A percentile compares a stretch with the other conserved stretches of the same genome.
Evolutionary conservation across 192 early-diverging fungal genomes (phyloP).

Genomic region (Backusella circina): DNA sequence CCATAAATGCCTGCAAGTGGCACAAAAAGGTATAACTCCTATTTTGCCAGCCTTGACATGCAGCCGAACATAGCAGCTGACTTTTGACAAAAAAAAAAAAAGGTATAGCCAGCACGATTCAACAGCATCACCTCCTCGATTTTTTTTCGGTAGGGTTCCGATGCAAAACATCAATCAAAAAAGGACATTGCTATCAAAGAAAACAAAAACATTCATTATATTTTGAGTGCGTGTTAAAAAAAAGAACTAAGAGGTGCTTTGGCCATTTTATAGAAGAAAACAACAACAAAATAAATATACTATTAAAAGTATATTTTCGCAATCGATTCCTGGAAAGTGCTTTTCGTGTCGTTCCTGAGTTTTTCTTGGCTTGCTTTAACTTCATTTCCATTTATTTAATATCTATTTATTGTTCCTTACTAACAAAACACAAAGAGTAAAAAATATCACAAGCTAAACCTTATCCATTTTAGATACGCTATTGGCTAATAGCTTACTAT

Average conservation of each 20-base stretch:
- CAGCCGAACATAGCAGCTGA: neutral
- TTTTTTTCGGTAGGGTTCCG: neutral
- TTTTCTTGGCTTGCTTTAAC: neutral
- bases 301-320: neutral
- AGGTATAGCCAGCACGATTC: neutral
- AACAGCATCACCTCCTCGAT: neutral
- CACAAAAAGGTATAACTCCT: neutral
- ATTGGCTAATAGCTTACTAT: neutral
- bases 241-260: neutral
- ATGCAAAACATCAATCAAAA: slow-evolving; percentile 1
- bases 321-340: neutral
- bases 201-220: neutral
- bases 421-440: neutral
- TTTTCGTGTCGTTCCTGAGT: neutral
- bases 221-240: neutral
- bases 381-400: neutral
- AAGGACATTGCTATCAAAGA: neutral
- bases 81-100: neutral
- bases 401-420: neutral
- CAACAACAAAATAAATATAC: neutral
- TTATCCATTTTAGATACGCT: neutral
- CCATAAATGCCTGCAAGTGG: neutral
- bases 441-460: neutral
- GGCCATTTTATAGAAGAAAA: neutral
- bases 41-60: neutral